Percentiles rank a stretch among this genome's conserved stretches.
phyloP scores from a whole-genome alignment of 305 asterid genomes.

The Rubia peregrina region DNA sequence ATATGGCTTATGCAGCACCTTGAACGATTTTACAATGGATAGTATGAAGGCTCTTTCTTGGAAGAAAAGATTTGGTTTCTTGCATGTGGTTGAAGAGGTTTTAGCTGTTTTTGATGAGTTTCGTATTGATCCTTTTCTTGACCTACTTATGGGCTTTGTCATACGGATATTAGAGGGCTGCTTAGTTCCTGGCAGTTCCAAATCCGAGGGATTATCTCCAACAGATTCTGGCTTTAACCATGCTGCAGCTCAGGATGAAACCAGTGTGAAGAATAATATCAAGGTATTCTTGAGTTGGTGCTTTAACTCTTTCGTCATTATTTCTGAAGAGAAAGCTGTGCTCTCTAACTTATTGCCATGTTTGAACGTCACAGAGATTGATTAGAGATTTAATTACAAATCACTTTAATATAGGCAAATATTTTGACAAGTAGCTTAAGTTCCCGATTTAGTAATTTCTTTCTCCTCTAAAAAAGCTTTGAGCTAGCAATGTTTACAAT shows the following conservation, averaged over 20 bases:
- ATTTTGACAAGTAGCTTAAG: background rate
- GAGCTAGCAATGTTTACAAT: background rate
- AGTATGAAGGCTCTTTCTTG: constrained; percentile 48
- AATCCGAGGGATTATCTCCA: constrained; percentile 25
- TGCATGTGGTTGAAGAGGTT: constrained; percentile 80
- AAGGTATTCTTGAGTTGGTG: constrained; percentile 41
- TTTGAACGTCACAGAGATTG: background rate
- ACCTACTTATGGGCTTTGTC: constrained; percentile 59
- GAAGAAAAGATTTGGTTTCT: constrained; percentile 78
- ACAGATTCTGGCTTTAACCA: constrained; percentile 17
- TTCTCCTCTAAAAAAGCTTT: background rate
- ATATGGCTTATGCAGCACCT: constrained; percentile 37
- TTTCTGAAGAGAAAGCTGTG: background rate
- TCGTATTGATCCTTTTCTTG: constrained; percentile 66
- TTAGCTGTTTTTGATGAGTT: constrained; percentile 75
- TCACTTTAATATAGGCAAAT: background rate
- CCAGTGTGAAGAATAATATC: constrained; percentile 31
- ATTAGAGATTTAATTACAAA: background rate
- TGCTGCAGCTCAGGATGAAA: constrained; percentile 32
- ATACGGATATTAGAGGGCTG: constrained; percentile 67
- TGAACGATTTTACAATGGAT: constrained; percentile 51
- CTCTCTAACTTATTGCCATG: background rate
- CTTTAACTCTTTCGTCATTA: background rate
- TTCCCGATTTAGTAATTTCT: background rate
- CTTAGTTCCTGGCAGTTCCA: constrained; percentile 39